Evolutionary conservation across 331 rosid genomes (phyloP), one percentile per base, ranked within the genome.

Genomic region (Rosa hybrid): DNA sequence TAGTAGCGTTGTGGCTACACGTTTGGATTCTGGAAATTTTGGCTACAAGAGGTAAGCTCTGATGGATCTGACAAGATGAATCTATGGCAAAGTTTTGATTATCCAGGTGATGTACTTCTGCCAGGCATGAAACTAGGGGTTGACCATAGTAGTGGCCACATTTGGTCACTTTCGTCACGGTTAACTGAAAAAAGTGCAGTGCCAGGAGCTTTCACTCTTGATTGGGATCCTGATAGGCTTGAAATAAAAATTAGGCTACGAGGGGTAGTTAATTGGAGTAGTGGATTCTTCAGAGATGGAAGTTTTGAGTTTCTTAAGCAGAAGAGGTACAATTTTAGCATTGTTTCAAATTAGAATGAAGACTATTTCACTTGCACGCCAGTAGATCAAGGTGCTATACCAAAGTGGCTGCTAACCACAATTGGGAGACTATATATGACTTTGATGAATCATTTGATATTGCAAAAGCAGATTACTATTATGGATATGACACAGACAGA

Each of bases 71-170:
- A 16, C 14, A 39, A 53, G 49, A 41, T 6, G 65, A n/a, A 39
- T n/a, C 41, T 74, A 51, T 74, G 78, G 78, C 68, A 42, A 8
- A 59, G 78, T 62, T 75, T 57, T 75, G 78, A 74, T 74, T 53
- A 9, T 50, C 77, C 67, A 1, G 67, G 25, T 6, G 78, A 74
- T 64, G 45, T 64, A 4, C 62, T 74, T n/a, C 30, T 74, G 45
- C 51, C 78, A 2, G 23, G 78, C 6, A 74, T 74, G 68, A 74
- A 74, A 21, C 41, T 56, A 34, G 68, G 78, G 21, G 78, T 75
- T 14, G 13, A 75, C 14, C 78, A 0, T n/a, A 57, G 34, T 8
- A 75, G 6, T 39, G 69, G 69, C 41, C 78, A 14, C 25, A 39
- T 10, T n/a, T 56, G 54, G 78, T 57, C 78, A 3, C 45, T 75